Conservation (phyloP, 1,284 basidiomycete genomes). For the Ceratobasidium sp. region DNA sequence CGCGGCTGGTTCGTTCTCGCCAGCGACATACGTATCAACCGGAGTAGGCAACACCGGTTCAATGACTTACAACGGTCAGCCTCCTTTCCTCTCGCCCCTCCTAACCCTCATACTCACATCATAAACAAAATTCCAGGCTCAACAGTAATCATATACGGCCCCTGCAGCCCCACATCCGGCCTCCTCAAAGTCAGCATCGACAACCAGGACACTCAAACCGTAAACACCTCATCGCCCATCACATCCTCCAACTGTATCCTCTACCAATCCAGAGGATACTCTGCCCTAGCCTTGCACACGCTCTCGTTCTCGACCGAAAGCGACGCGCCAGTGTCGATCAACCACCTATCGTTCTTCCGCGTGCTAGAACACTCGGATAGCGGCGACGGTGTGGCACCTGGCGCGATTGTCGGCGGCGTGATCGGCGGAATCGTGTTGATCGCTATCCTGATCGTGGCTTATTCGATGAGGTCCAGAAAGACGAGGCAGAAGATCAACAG, state of each 20-base stretch:
- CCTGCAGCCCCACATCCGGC: constrained; percentile 11
- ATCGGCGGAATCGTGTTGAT: constrained; percentile 26
- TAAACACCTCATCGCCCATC: constrained; percentile 32
- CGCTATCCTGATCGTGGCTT: constrained; percentile 3
- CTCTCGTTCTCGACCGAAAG: neutral
- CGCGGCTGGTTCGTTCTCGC: constrained; percentile 17
- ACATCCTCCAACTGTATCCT: constrained; percentile 19
- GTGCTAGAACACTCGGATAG: neutral
- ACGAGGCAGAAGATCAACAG: constrained; percentile 35
- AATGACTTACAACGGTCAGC: constrained; percentile 23
- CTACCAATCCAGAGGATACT: constrained; percentile 12
- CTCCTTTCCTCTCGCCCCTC: neutral
- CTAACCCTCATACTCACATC: too few relatives aligned
- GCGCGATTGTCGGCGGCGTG: constrained; percentile 25
- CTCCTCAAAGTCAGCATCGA: constrained; percentile 15
- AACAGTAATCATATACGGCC: constrained; percentile 23
- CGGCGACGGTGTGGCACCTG: neutral
- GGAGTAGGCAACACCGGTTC: constrained; percentile 3
- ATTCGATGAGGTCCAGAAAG: constrained; percentile 26
- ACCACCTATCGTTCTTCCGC: constrained; percentile 23
- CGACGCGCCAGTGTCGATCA: constrained; percentile 3
- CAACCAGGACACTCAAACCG: neutral
- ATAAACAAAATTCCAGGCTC: constrained; percentile 2
- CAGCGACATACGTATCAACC: constrained; percentile 33
- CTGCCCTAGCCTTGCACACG: constrained; percentile 9